Conservation (phyloP, 331 rosid genomes). For the Malus hybrid region DNA sequence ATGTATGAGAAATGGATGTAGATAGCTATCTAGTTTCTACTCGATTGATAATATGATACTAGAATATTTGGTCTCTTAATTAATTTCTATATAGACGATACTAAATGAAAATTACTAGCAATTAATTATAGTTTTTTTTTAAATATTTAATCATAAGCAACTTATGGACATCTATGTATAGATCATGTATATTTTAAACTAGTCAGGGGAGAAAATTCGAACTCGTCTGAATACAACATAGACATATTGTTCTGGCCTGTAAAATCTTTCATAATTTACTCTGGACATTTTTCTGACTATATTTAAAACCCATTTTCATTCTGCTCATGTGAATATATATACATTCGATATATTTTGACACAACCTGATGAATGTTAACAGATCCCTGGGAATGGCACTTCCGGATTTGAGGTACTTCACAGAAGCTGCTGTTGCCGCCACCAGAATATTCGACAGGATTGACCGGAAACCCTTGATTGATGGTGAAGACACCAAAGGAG, state of each 20-base stretch:
- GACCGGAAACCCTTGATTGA: constrained; percentile 64
- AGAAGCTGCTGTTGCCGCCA: constrained; percentile 75
- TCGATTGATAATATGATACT: neutral
- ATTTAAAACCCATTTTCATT: neutral
- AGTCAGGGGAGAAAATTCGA: neutral
- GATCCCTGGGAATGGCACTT: constrained; percentile 89
- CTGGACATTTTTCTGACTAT: neutral
- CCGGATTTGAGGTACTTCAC: constrained; percentile 91
- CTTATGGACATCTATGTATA: neutral
- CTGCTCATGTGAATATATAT: neutral
- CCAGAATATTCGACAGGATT: constrained; percentile 58
- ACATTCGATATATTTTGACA: neutral
- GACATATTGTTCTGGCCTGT: neutral
- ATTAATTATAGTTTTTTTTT: neutral
- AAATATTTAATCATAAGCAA: neutral
- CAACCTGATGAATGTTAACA: constrained; percentile 2
- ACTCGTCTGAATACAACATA: neutral
- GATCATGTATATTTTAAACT: neutral
- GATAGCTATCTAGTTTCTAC: neutral
- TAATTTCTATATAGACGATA: too few species aligned
- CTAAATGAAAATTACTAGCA: neutral
- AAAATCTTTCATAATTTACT: neutral
- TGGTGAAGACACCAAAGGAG: constrained; percentile 55
- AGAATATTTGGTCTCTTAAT: too few species aligned
- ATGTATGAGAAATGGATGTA: neutral